Evolutionary conservation across 495 filamentous ascomycete genomes (phyloP), one percentile per base, ranked within the genome.

Genomic region (Rostrohypoxylon terebratum): DNA sequence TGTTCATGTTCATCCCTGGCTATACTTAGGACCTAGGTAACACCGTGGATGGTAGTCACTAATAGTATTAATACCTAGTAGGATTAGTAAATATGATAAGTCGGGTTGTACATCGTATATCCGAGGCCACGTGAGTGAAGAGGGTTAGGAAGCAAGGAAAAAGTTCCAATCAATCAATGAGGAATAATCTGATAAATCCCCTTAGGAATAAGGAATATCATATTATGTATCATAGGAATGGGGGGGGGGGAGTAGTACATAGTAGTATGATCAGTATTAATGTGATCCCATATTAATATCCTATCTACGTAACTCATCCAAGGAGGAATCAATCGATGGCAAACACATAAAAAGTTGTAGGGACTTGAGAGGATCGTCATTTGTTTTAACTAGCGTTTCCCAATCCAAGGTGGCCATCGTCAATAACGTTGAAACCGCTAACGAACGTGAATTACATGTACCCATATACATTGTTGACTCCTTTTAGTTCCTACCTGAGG

Each of bases 301-400:
- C 18, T 23, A 20, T 20, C 11, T 3, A 25, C 25, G 8, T 11
- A 13, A 25, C 23, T 50, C 47, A 23, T 50, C 47, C 47, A 23
- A 50, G 25, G 20, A 50, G 51, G 51, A 55, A 33, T 28, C 28
- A 28, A 28, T 28, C 28, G 28, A 28, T 16, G 25, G 51, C 31
- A 55, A 55, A 13, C 23, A 34, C 14, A 18, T n/a, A 14, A 55
- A 5, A 34, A 50, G 50, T 36, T 44, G 53, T 54, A 64, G 54
- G 55, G 45, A 66, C 10, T 60, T 55, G 20, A 71, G 48, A 55
- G 62, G 68, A 71, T 71, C 62, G 61, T 71, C 68, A 71, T 66
- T 71, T 59, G 62, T 71, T 71, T 71, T 51, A 71, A 66, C 68
- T 60, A 65, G 44, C 62, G 54, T 64, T 70, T 66, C 55, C 38